Base-by-base conservation (phyloP, 768 basidiomycete species). In the Termitomyces sp. region DNA sequence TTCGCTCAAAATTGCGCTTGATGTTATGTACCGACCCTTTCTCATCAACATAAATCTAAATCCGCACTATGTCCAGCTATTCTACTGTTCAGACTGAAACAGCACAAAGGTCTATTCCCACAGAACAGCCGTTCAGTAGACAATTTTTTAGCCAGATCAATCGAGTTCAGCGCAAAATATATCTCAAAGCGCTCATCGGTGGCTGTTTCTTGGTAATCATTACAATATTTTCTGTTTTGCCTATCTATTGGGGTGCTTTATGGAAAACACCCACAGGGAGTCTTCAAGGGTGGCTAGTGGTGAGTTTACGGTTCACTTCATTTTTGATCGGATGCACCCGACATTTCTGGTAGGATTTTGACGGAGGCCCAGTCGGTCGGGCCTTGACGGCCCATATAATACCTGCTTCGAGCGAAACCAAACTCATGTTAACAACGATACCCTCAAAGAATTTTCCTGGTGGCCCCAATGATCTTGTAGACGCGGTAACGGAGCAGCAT, bases 301-400 rank as follows among this genome's bases (percentile, higher is more conserved):
- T 68, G 37, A n/a, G 66, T 57, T 27, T 31, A 10, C 20, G n/a
- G 8, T n/a, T 8, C 16, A n/a, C 13, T 48, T 9, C 34, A 7
- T 31, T 27, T 9, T 53, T 41, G 14, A 22, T 4, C 16, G 12
- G 18, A 31, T 29, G 31, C 24, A 34, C 29, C 1, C 6, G 27
- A 26, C 34, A 34, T 41, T 20, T 44, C 36, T 37, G 36, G 32
- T 43, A 85, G 82, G 83, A 86, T 59, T 85, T 84, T 59, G 84
- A 86, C 46, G 81, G 77, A 5, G 76, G 71, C 2, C 56, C 69
- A 29, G 70, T 86, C 12, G 84, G 84, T 5, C 68, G 72, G 42
- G 62, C 69, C 0, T 76, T 86, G 27, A 70, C 67, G 0, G 66
- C 70, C 52, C 65, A 68, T 1, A 66, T 79, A 18, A 56, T 68